These are phyloP conservation scores for Salix udensis DNA, from an alignment of 345 rosid species.

Conservation along the genomic window DNA sequence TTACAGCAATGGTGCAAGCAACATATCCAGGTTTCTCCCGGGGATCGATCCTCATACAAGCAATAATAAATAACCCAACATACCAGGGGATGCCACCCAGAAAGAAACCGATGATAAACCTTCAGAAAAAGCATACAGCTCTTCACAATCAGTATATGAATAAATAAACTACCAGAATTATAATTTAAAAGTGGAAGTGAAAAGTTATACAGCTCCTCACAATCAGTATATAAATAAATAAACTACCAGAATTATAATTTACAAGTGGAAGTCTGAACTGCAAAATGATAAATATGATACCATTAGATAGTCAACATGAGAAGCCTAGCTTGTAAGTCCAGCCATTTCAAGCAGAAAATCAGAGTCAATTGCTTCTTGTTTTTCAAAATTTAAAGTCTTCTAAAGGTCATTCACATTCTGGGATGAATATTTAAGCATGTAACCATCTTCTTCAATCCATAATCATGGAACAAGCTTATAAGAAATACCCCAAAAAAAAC, in stretches of 20 bases:
- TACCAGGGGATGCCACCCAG: slow-evolving; percentile 89
- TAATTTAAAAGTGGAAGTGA: neutral
- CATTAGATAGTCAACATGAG: neutral
- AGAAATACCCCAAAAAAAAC: neutral
- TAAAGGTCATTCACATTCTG: neutral
- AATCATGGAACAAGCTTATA: neutral
- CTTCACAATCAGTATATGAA: slow-evolving; percentile 10
- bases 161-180: neutral
- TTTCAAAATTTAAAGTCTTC: neutral
- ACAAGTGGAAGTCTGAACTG: neutral
- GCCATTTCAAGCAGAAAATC: neutral
- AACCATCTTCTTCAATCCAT: neutral
- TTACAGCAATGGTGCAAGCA: slow-evolving; percentile 82
- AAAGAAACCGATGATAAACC: slow-evolving; percentile 87
- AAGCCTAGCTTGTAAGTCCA: neutral
- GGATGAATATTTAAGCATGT: neutral
- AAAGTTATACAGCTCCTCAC: neutral
- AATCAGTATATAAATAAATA: slow-evolving; percentile 10
- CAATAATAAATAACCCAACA: slow-evolving; percentile 53
- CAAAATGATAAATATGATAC: neutral
- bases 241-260: neutral
- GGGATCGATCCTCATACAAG: slow-evolving; percentile 64
- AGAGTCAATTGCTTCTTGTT: neutral
- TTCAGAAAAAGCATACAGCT: slow-evolving; percentile 23
- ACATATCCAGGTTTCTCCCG: slow-evolving; percentile 91